Conservation (phyloP, 1,139 yeast genomes). For the Wickerhamiella pararugosa region DNA sequence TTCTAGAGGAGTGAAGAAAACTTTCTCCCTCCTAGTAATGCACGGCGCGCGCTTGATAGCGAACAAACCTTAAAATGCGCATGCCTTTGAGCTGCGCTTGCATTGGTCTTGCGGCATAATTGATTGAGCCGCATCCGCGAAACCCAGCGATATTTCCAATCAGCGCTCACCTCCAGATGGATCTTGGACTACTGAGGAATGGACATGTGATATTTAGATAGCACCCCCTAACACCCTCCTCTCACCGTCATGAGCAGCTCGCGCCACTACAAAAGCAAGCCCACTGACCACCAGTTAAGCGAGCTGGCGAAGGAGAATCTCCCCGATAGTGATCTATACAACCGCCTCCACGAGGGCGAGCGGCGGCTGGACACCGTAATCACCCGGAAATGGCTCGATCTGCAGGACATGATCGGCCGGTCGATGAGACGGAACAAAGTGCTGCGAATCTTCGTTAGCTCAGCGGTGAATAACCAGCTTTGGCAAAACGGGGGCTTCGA, state of each 20-base stretch:
- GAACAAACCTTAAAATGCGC: no score
- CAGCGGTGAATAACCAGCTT: slow-evolving; percentile 72
- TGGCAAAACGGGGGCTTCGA: slow-evolving; percentile 48
- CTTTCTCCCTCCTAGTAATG: no score
- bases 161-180: no score
- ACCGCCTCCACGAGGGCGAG: slow-evolving; percentile 63
- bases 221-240: no score
- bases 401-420: slow-evolving; percentile 49
- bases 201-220: no score
- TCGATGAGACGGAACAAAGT: slow-evolving; percentile 33
- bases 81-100: no score
- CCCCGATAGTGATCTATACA: slow-evolving; percentile 62
- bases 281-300: slow-evolving; percentile 61
- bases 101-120: no score
- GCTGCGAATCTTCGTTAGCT: slow-evolving; percentile 72
- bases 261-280: slow-evolving; percentile 30
- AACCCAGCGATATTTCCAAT: no score
- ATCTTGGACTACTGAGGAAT: no score
- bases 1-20: no score
- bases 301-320: slow-evolving; percentile 42
- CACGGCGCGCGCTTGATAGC: no score
- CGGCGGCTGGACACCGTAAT: slow-evolving; percentile 63
- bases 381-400: slow-evolving; percentile 68
- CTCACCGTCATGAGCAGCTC: slow-evolving; percentile 10
- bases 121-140: no score